Evolutionary conservation across 2,329 filamentous ascomycete species (phyloP).

Genomic region (Volutella citrinella): DNA sequence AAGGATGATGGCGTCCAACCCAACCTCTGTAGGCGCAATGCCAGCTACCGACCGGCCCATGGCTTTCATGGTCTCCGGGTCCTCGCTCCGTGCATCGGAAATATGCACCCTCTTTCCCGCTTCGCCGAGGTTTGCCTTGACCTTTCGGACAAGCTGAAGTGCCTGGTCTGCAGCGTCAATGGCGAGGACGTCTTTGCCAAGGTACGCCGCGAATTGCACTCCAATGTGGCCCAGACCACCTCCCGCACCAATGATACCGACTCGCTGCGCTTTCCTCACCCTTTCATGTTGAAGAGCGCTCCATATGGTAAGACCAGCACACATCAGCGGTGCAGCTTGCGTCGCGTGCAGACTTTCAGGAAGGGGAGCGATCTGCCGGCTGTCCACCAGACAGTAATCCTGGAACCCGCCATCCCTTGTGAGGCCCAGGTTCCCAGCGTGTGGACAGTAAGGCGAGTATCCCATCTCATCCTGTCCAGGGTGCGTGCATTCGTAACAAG

Average conservation of each 20-base stretch:
- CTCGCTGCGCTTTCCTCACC: not conserved
- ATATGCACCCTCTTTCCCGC: not conserved
- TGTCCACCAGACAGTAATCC: constrained; percentile 6
- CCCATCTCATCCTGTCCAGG: constrained; percentile 2
- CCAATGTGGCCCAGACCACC: constrained; percentile 11
- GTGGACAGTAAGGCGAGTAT: constrained; percentile 5
- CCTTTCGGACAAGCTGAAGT: not conserved
- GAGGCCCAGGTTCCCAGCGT: constrained; percentile 4
- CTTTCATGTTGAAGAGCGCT: constrained; percentile 2
- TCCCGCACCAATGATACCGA: constrained; percentile 9
- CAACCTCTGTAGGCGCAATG: not conserved
- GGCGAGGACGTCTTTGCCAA: constrained; percentile 4
- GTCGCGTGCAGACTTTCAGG: constrained; percentile 1
- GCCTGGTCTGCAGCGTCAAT: constrained; percentile 7
- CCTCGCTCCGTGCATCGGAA: constrained; percentile 1
- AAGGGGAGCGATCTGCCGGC: constrained; percentile 4
- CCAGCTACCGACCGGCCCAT: not conserved
- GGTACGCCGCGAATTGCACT: constrained; percentile 8
- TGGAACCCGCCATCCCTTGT: constrained; percentile 5
- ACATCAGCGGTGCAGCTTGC: constrained; percentile 13
- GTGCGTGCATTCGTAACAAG: constrained; percentile 6
- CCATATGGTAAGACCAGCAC: constrained; percentile 13
- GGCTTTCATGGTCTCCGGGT: not conserved
- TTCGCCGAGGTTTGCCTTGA: not conserved
- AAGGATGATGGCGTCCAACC: constrained; percentile 5